Evolutionary conservation across 345 rosid genomes (phyloP), one percentile per base, ranked within the genome.

Genomic region (Diplotaxis tenuifolia): DNA sequence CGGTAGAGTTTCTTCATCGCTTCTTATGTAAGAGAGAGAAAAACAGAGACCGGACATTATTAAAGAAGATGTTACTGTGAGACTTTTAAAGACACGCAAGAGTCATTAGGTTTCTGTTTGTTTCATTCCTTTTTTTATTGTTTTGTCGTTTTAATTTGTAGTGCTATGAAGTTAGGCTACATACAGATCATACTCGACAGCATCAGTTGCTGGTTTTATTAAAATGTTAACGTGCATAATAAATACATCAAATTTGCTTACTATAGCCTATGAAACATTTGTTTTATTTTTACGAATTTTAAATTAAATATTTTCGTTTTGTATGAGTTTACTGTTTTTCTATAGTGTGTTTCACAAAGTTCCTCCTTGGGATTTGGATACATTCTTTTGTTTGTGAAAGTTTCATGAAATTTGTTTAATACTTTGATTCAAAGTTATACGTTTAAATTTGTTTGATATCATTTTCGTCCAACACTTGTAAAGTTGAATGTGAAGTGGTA

Each of bases 1-100:
- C 88, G 75, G 84, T 79, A 85, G 8, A 89, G 88, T 79, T 89
- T 92, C 93, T 86, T 92, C 97, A 91, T 91, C 6, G 58, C 28
- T 12, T 69, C 28, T 12, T 53, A 9, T 40, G 55, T 10, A 38
- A 64, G 78, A 15, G 59, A 65, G 67, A 78, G 61, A 67, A 65
- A 15, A 54, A 78, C 57, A 70, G 53, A 61, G 62, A 69, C 60
- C 55, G 29, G 20, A 49, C 4, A 27, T 69, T 70, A 7, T 18
- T 8, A 28, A 52, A 62, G 72, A 69, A 59, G 56, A 61, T 38
- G 69, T 19, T 14, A 25, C n/a, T 21, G n/a, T n/a, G 68, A 20
- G 68, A 61, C 68, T 75, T 42, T 67, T 75, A 62, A 75, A 75
- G 52, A 61, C 73, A n/a, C n/a, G n/a, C 63, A 15, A 67, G 65